Evolutionary conservation across 495 filamentous ascomycete genomes (phyloP).

Genomic region (Neurospora sp.): DNA sequence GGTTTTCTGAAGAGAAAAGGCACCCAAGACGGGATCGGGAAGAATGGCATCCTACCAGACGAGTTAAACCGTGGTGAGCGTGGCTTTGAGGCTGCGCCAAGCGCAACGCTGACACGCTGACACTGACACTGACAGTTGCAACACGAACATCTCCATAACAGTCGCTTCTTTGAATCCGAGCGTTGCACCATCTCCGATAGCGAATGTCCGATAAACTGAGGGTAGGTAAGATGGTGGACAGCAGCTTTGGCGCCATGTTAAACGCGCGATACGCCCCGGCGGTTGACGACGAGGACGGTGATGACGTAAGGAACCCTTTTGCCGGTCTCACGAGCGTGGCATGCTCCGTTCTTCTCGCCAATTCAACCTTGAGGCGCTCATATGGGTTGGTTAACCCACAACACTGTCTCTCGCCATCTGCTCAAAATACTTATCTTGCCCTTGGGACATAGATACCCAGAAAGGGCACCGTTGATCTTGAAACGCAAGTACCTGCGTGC

Average conservation of each 20-base stretch:
- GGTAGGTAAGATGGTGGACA: not conserved
- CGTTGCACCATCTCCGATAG: not conserved
- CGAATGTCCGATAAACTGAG: not conserved
- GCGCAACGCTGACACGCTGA: not conserved
- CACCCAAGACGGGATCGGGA: not conserved
- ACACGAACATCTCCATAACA: not conserved
- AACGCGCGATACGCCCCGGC: not conserved
- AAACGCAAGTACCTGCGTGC: not conserved
- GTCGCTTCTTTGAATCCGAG: not conserved
- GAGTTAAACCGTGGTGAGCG: not conserved
- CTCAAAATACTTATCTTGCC: not conserved
- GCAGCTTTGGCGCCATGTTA: not conserved
- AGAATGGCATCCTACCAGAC: not conserved
- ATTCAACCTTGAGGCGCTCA: not conserved
- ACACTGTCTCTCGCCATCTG: not conserved
- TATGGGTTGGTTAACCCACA: not conserved
- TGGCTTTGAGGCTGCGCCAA: not conserved
- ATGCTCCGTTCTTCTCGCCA: not conserved
- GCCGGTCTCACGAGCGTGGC: not conserved
- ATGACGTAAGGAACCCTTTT: not conserved
- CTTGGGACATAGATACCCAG: not conserved
- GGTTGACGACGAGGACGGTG: not conserved
- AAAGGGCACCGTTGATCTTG: not conserved
- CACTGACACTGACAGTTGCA: not conserved
- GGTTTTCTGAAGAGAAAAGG: not conserved